Percentiles rank a stretch among this genome's conserved stretches.
Conservation (phyloP, 2,329 filamentous ascomycete genomes). For the Hypoxylon sp. region DNA sequence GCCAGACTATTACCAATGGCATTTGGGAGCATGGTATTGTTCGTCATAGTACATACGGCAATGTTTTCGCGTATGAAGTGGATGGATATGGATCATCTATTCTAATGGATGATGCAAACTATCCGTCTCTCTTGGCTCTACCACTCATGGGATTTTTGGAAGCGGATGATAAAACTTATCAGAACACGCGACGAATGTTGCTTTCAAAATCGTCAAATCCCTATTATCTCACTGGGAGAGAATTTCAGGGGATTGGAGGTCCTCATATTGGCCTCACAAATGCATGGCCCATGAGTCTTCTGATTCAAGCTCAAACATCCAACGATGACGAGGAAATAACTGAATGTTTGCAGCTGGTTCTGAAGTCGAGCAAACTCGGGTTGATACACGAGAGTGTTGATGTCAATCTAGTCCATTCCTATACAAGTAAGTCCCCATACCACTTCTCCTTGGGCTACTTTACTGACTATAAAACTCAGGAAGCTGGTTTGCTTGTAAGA, state of each 20-base stretch:
- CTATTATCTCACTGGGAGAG: conserved; percentile 83
- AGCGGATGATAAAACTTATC: conserved; percentile 76
- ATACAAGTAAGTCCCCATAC: conserved; percentile 73
- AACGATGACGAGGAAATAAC: conserved; percentile 86
- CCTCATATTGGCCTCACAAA: conserved; percentile 85
- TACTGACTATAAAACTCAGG: conserved; percentile 56
- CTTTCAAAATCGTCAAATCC: conserved; percentile 83
- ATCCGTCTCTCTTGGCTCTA: conserved; percentile 83
- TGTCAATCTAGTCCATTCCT: conserved; percentile 74
- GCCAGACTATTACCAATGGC: conserved; percentile 76
- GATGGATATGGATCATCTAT: conserved; percentile 87
- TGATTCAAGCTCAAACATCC: conserved; percentile 91
- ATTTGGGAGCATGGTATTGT: conserved; percentile 89
- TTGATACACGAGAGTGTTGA: conserved; percentile 93
- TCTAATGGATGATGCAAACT: conserved; percentile 91
- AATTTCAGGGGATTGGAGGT: conserved; percentile 89
- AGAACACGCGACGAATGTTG: conserved; percentile 86
- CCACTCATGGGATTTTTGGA: conserved; percentile 83
- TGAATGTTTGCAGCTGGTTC: conserved; percentile 78
- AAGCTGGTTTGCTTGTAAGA: conserved; percentile 90
- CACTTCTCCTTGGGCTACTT: conserved; percentile 32
- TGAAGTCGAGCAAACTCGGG: conserved; percentile 80
- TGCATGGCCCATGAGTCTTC: conserved; percentile 96
- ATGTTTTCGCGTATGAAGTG: conserved; percentile 89
- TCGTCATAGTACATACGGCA: conserved; percentile 78